phyloP scores from a whole-genome alignment of 2,329 filamentous ascomycete species.

The Penicillium sp. region DNA sequence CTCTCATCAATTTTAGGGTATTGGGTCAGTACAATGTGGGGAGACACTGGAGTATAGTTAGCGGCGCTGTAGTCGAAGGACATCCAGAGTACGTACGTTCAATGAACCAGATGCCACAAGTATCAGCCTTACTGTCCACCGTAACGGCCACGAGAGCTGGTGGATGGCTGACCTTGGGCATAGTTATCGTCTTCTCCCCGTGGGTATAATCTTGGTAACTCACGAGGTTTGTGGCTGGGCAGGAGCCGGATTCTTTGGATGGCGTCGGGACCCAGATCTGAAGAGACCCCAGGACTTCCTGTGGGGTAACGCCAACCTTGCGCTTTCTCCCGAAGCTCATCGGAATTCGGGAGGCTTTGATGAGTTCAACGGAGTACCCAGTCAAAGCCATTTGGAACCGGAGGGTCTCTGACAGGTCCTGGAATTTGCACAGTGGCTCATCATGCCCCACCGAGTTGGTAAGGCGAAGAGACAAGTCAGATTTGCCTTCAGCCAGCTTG shows the following conservation, averaged over 20 bases:
- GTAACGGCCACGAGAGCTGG: not conserved
- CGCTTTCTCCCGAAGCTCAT: not conserved
- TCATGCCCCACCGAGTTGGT: not conserved
- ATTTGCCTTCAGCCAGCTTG: not conserved
- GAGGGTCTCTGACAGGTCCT: not conserved
- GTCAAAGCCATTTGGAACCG: not conserved
- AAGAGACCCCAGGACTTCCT: not conserved
- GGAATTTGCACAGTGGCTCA: not conserved
- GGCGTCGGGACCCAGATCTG: not conserved
- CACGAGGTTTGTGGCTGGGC: not conserved
- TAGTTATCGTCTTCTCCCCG: not conserved
- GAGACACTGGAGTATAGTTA: not conserved
- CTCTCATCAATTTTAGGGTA: not conserved
- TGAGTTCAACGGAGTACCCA: not conserved
- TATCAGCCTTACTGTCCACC: not conserved
- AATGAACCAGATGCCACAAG: not conserved
- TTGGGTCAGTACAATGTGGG: not conserved
- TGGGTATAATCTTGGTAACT: not conserved
- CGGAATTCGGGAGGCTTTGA: not conserved
- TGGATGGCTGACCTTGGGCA: not conserved
- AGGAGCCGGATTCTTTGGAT: not conserved
- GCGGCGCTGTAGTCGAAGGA: not conserved
- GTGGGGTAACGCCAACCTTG: not conserved
- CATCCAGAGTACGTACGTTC: not conserved
- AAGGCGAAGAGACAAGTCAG: not conserved